Evolutionary conservation across 306 rosid species (phyloP).

Genomic region (Castanopsis chinensis): DNA sequence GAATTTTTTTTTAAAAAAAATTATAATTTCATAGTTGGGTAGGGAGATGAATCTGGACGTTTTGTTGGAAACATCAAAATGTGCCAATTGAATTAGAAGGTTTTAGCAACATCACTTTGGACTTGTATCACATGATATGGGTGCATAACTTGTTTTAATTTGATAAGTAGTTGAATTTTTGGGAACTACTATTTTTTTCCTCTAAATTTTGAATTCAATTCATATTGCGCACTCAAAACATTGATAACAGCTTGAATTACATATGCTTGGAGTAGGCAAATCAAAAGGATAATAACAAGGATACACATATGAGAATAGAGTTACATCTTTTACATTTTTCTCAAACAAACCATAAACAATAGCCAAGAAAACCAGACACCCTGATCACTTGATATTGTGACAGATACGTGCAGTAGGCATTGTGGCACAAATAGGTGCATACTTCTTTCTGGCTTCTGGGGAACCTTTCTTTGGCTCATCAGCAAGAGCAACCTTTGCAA

Average conservation of each 20-base stretch:
- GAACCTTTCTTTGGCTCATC: conserved; percentile 54
- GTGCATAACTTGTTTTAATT: too few relatives aligned
- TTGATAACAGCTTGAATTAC: background rate
- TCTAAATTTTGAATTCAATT: background rate
- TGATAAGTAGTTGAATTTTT: too few relatives aligned
- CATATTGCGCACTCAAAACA: background rate
- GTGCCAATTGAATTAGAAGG: too few relatives aligned
- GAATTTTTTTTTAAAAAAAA: too few relatives aligned
- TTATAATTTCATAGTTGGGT: too few relatives aligned
- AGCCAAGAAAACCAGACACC: background rate
- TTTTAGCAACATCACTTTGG: too few relatives aligned
- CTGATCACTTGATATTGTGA: conserved; percentile 33
- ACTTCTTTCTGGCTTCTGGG: conserved; percentile 54
- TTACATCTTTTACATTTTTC: background rate
- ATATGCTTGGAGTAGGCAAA: background rate
- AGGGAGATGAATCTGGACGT: too few relatives aligned
- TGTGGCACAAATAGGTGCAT: conserved; percentile 50
- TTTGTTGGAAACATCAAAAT: too few relatives aligned
- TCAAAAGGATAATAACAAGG: background rate
- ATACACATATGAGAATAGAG: background rate
- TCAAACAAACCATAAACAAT: background rate
- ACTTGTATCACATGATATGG: too few relatives aligned
- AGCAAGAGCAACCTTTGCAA: conserved; percentile 52
- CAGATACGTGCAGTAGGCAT: conserved; percentile 70
- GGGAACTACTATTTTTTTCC: background rate